A percentile compares a stretch with the other conserved stretches of the same genome.
Evolutionary conservation across 768 basidiomycete genomes (phyloP).

Genomic region (Suillus paluster): DNA sequence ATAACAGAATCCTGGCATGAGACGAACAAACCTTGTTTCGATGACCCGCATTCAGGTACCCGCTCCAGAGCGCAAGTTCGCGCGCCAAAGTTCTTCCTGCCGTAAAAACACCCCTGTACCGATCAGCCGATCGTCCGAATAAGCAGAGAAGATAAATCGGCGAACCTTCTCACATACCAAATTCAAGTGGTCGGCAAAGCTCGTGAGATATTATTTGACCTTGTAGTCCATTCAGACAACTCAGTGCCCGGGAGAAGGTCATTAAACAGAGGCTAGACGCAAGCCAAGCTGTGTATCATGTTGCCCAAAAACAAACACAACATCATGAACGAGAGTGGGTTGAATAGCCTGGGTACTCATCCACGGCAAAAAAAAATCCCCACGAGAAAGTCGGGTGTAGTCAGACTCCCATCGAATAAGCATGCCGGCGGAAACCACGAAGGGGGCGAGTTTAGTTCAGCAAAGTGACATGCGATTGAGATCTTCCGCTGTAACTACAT

Average conservation of each 20-base stretch:
- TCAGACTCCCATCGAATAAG: constrained; percentile 1
- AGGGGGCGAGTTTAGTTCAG: background rate
- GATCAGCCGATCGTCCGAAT: constrained; percentile 19
- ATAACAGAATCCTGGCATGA: constrained; percentile 35
- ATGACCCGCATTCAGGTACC: constrained; percentile 28
- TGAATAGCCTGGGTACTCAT: background rate
- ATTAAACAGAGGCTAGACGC: background rate
- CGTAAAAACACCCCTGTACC: constrained; percentile 14
- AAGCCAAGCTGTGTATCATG: background rate
- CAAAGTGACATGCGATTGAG: background rate
- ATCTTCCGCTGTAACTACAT: background rate
- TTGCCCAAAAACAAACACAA: background rate
- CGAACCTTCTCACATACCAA: constrained; percentile 24
- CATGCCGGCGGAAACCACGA: background rate
- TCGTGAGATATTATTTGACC: constrained; percentile 21
- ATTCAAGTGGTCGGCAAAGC: constrained; percentile 15
- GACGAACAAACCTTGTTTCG: constrained; percentile 33
- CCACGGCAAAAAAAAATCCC: background rate
- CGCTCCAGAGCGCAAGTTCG: constrained; percentile 17
- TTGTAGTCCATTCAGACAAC: background rate
- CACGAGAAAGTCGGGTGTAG: background rate
- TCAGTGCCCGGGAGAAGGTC: background rate
- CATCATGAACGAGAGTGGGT: background rate
- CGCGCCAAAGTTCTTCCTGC: constrained; percentile 21
- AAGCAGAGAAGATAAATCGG: constrained; percentile 20